Conservation (phyloP, 345 rosid species). For the Iberis pinnata region DNA sequence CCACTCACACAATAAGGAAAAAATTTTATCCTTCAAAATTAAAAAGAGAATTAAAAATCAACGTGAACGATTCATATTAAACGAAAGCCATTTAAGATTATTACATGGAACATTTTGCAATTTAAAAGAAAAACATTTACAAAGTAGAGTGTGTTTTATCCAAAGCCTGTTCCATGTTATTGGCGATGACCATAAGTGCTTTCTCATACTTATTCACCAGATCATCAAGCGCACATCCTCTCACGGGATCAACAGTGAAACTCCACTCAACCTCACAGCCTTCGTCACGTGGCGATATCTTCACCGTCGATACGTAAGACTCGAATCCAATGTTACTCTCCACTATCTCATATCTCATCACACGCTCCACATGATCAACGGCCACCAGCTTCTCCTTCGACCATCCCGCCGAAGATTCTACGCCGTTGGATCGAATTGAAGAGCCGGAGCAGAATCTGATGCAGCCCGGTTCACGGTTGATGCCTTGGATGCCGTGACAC, state of each 20-base stretch:
- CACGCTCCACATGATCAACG: conserved; percentile 33
- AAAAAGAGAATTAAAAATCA: too few relatives aligned
- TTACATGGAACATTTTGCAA: too few relatives aligned
- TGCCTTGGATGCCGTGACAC: conserved; percentile 45
- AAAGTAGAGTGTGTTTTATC: neutral
- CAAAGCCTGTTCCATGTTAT: conserved; percentile 28
- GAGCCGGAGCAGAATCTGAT: conserved; percentile 41
- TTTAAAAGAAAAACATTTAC: too few relatives aligned
- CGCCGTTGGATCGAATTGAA: conserved; percentile 31
- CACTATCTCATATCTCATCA: conserved; percentile 44
- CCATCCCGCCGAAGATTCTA: conserved; percentile 29
- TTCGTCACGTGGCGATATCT: conserved; percentile 24
- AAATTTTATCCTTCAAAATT: too few relatives aligned
- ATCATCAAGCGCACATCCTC: conserved; percentile 38
- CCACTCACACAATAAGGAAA: too few relatives aligned
- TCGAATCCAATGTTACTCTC: conserved; percentile 53
- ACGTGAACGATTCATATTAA: too few relatives aligned
- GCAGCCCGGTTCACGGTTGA: conserved; percentile 56
- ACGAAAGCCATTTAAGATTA: too few relatives aligned
- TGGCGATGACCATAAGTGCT: conserved; percentile 14
- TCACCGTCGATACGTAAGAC: conserved; percentile 45
- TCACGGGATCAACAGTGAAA: conserved; percentile 49
- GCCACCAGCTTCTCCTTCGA: conserved; percentile 43
- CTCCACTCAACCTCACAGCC: conserved; percentile 63
- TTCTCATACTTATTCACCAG: conserved; percentile 28